Evolutionary conservation across 202 grass and related monocot genomes (phyloP), one percentile per base, ranked within the genome.

Genomic region (Musa balbisiana): DNA sequence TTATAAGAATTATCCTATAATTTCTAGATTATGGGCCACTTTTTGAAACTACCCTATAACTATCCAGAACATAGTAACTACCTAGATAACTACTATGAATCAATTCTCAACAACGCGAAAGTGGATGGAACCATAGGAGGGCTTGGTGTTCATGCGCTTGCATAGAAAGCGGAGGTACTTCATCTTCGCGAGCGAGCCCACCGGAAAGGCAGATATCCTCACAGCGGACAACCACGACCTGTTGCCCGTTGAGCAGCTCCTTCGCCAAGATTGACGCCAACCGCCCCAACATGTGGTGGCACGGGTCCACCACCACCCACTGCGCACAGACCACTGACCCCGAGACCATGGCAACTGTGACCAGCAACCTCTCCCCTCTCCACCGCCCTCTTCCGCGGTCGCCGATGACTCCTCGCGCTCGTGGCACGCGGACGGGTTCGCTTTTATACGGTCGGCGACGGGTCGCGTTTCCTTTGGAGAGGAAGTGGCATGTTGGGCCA

Each of bases 241-340:
- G 68, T n/a, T 71, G 23, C 15, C 68, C 33, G 68, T 71, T 71
- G 43, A 71, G 68, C 8, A 22, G 49, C 68, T 71, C 68, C 68
- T 71, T 71, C 17, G 15, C 68, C 68, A 71, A 10, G 49, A 71
- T 53, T 1, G 68, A 71, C 1, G 68, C 68, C 43, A 71, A 17
- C 14, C 43, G 43, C 4, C 68, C 49, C 27, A 71, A 49, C 49
- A 71, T 53, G 43, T 71, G 68, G 43, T 71, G 68, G 43, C 17
- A 49, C 15, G 43, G 49, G 16, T 71, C 68, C 68, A 71, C 68
- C 49, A 71, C 68, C 29, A 71, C 29, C 19, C 68, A 14, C 49
- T 19, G 21, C 16, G 43, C 68, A 4, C 68, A 71, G 4, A 71
- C 20, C 16, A 43, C 17, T 2, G 68, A 71, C 3, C 68, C 68